Conservation (phyloP, 192 early-diverging fungal genomes). For the Coemansia sp. region DNA sequence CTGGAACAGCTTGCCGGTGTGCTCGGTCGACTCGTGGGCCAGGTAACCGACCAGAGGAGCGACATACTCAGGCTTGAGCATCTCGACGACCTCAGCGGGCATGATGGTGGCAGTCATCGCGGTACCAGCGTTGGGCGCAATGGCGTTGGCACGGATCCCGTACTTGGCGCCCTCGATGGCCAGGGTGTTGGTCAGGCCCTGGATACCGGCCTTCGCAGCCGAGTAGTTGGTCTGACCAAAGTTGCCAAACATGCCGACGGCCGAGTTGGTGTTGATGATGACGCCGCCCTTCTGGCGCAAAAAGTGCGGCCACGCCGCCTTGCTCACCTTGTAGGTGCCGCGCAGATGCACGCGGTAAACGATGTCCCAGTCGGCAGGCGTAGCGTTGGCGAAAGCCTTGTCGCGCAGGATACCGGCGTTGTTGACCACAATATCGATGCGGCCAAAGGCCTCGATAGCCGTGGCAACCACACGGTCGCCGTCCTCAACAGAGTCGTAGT, state of each 20-base stretch:
- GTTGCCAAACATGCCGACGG: slow-evolving; percentile 93
- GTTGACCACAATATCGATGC: slow-evolving; percentile 86
- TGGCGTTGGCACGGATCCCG: slow-evolving; percentile 91
- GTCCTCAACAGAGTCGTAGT: slow-evolving; percentile 94
- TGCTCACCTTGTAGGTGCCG: slow-evolving; percentile 91
- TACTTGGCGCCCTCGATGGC: slow-evolving; percentile 87
- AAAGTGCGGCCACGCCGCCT: slow-evolving; percentile 96
- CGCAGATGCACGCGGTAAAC: slow-evolving; percentile 87
- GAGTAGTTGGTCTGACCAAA: slow-evolving; percentile 96
- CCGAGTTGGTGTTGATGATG: slow-evolving; percentile 92
- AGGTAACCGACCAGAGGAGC: slow-evolving; percentile 92
- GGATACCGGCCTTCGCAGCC: slow-evolving; percentile 88
- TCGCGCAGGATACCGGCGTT: slow-evolving; percentile 98
- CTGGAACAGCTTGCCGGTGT: slow-evolving; percentile 91
- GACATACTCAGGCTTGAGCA: slow-evolving; percentile 95
- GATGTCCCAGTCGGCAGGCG: slow-evolving; percentile 93
- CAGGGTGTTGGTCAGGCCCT: slow-evolving; percentile 88
- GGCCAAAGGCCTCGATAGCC: slow-evolving; percentile 80
- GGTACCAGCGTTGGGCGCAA: slow-evolving; percentile 97
- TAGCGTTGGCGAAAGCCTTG: slow-evolving; percentile 87
- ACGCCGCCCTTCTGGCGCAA: slow-evolving; percentile 91
- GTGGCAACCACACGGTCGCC: slow-evolving; percentile 92
- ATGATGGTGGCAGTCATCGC: slow-evolving; percentile 96
- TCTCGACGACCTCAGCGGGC: slow-evolving; percentile 92
- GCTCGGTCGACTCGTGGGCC: slow-evolving; percentile 71